Conservation (phyloP, 345 rosid genomes). For the Pistacia vera region DNA sequence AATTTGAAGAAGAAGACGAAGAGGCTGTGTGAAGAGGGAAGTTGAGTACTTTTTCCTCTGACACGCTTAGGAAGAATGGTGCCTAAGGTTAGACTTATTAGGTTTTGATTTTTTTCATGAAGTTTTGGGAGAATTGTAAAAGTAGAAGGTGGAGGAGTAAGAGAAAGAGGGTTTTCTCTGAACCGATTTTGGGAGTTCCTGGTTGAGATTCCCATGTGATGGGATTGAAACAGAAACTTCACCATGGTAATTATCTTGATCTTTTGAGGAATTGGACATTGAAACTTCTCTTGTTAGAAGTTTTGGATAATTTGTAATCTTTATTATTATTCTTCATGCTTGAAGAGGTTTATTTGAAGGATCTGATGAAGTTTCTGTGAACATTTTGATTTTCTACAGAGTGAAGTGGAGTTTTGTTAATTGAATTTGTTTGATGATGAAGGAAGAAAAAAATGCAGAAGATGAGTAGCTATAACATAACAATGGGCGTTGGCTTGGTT, state of each 20-base stretch:
- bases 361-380: constrained; percentile 19
- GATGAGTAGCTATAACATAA: no score
- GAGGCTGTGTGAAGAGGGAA: not conserved
- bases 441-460: no score
- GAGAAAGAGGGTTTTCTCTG: constrained; percentile 39
- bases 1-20: constrained; percentile 35
- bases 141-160: constrained; percentile 83
- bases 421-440: no score
- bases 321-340: not conserved
- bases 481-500: no score
- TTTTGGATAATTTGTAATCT: constrained; percentile 15
- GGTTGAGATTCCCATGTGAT: constrained; percentile 83
- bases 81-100: constrained; percentile 25
- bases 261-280: constrained; percentile 13
- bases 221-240: constrained; percentile 53
- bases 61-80: constrained; percentile 38
- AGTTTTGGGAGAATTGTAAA: constrained; percentile 25
- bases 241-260: constrained; percentile 40
- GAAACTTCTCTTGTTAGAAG: constrained; percentile 12
- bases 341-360: constrained; percentile 20
- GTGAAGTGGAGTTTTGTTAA: no score
- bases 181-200: constrained; percentile 58
- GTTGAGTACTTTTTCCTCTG: constrained; percentile 13
- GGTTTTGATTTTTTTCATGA: constrained; percentile 11
- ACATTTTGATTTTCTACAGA: constrained; percentile 13